Evolutionary conservation across 2,329 filamentous ascomycete species (phyloP), one percentile per base, ranked within the genome.

Genomic region (Arthrobotrys sphaeroides): DNA sequence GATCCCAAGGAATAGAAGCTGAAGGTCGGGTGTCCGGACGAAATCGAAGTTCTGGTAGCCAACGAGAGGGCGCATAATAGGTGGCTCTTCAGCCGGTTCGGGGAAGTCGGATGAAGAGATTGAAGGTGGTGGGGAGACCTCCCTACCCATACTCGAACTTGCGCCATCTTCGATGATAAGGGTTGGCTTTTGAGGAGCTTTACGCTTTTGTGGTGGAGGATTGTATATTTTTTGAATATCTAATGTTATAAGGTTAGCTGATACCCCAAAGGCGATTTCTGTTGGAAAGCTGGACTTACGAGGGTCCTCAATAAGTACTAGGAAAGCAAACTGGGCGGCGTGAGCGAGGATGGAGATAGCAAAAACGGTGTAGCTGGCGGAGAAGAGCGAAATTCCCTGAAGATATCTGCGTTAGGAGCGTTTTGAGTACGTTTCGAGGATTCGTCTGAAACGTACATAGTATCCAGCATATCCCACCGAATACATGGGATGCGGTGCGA

Each of bases 401-500:
- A 5, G n/a, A 57, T 43, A 59, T 31, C 16, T 24, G 16, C 10
- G 36, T 61, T 38, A 55, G 31, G 12, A n/a, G 3, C 9, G 51
- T 9, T 51, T 36, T 16, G 9, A 12, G 22, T 18, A 65, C 3
- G 3, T 1, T 45, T 12, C 3, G 18, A 28, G 26, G 40, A 28
- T 43, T 20, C n/a, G 18, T n/a, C 10, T 2, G 28, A 38, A 36
- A 51, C 79, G 70, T 69, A 80, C 79, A 82, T 99, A 99, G 85
- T 96, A 99, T 51, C 95, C 95, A 61, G 93, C 93, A 83, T 99
- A 99, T 40, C 95, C 95, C 80, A 98, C 94, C 66, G 94, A 97
- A 84, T 98, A 98, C 94, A 98, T 98, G 77, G 94, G 94, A 82
- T 98, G 95, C 31, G 95, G 95, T 18, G 95, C 95, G 90, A 99